Conservation (phyloP, 2,329 filamentous ascomycete species). For the Leptographium lundbergii region DNA sequence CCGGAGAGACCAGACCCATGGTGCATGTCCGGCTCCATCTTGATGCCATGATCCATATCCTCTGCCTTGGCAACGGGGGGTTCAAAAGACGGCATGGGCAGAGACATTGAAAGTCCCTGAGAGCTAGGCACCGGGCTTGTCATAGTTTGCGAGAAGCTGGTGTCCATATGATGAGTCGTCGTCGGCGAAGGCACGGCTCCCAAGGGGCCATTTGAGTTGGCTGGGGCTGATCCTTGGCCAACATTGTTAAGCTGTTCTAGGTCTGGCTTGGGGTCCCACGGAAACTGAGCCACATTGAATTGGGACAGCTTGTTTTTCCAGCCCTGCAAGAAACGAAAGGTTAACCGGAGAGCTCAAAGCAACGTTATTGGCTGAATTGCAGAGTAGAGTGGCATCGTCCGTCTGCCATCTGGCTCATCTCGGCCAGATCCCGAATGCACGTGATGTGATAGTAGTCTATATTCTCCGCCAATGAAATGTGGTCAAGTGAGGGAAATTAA, state of each 20-base stretch:
- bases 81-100: slow-evolving; percentile 14
- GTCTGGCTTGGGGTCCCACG: slow-evolving; percentile 84
- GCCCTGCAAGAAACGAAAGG: slow-evolving; percentile 40
- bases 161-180: slow-evolving; percentile 3
- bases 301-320: slow-evolving; percentile 89
- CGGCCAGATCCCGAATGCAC: background rate
- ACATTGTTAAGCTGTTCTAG: slow-evolving; percentile 26
- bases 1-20: background rate
- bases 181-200: slow-evolving; percentile 13
- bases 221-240: background rate
- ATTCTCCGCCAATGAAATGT: background rate
- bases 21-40: slow-evolving; percentile 9
- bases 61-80: slow-evolving; percentile 1
- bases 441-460: background rate
- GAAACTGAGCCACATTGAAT: slow-evolving; percentile 75
- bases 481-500: slow-evolving; percentile 8
- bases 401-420: background rate
- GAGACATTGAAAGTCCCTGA: slow-evolving; percentile 17
- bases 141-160: slow-evolving; percentile 21
- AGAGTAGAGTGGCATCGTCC: background rate
- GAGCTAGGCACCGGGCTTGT: slow-evolving; percentile 21
- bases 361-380: background rate
- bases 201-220: background rate
- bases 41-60: slow-evolving; percentile 12
- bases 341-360: background rate